These are phyloP conservation scores for Daldinia decipiens DNA, from an alignment of 495 filamentous ascomycete genomes.

Conservation along the genomic window DNA sequence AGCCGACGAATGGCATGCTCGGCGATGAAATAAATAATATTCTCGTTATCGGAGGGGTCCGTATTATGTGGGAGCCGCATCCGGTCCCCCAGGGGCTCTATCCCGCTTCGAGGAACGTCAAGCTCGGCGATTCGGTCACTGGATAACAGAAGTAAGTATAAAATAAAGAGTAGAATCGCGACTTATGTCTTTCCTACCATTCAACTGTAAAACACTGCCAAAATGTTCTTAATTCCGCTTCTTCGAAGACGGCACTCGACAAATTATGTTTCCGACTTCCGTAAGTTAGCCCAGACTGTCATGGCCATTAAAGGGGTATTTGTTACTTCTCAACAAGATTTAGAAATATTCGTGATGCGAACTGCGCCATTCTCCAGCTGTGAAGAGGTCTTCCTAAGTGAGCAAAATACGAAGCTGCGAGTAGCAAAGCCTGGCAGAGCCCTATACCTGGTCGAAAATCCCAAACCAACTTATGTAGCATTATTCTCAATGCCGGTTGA, in stretches of 20 bases:
- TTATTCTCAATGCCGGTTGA: constrained; percentile 50
- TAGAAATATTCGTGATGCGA: constrained; percentile 46
- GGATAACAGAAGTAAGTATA: constrained; percentile 9
- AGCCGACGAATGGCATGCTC: constrained; percentile 52
- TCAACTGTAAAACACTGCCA: constrained; percentile 54
- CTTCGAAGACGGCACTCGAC: constrained; percentile 44
- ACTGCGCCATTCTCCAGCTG: constrained; percentile 50
- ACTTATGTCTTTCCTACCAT: constrained; percentile 37
- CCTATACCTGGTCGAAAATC: constrained; percentile 46
- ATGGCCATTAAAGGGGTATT: background rate
- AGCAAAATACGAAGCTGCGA: constrained; percentile 52
- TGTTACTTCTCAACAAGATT: constrained; percentile 46
- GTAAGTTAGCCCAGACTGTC: constrained; percentile 24
- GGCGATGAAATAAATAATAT: constrained; percentile 51
- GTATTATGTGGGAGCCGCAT: constrained; percentile 49
- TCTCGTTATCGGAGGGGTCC: constrained; percentile 48
- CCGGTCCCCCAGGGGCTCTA: constrained; percentile 49
- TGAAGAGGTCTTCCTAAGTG: constrained; percentile 52
- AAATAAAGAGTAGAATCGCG: background rate
- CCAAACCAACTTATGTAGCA: constrained; percentile 48
- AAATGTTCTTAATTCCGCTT: constrained; percentile 47
- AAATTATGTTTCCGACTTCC: constrained; percentile 38
- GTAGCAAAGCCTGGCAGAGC: constrained; percentile 49
- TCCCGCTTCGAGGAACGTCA: constrained; percentile 49
- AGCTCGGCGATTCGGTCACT: constrained; percentile 52